These are phyloP conservation scores for Ligustrum vulgare DNA, from an alignment of 257 asterid genomes.

Conservation along the genomic window DNA sequence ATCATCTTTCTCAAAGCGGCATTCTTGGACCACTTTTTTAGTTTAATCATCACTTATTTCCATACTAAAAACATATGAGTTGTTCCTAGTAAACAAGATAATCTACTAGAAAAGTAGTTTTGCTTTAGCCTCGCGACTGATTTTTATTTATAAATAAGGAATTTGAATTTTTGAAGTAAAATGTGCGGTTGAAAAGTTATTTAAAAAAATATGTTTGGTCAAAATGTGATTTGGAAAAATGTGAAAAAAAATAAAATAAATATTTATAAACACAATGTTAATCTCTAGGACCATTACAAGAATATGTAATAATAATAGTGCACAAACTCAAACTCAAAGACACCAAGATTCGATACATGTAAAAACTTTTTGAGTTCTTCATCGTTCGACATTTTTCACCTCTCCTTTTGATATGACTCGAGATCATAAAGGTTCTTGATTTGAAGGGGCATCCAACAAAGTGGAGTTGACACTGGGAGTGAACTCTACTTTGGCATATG, in stretches of 20 bases:
- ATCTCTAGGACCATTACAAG: constrained; percentile 26
- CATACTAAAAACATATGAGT: constrained; percentile 5
- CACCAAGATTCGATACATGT: neutral
- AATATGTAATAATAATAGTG: constrained; percentile 34
- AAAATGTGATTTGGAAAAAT: too few relatives aligned
- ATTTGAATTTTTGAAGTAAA: too few relatives aligned
- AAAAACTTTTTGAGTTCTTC: neutral
- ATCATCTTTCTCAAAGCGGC: constrained; percentile 10
- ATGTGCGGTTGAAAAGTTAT: too few relatives aligned
- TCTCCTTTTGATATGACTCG: neutral
- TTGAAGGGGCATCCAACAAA: neutral
- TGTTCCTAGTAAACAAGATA: constrained; percentile 9
- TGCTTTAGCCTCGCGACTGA: constrained; percentile 16
- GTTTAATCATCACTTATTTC: constrained; percentile 17
- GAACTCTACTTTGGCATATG: neutral
- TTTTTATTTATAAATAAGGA: too few relatives aligned
- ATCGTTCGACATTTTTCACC: too few relatives aligned
- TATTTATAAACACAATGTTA: too few relatives aligned
- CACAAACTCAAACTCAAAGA: too few relatives aligned
- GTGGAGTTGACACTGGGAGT: neutral
- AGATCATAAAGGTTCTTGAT: neutral
- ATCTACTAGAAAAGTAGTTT: constrained; percentile 13
- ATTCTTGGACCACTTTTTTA: constrained; percentile 11
- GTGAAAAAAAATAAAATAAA: too few relatives aligned
- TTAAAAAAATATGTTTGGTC: too few relatives aligned